Evolutionary conservation across 140 eudicot genomes (phyloP).

Genomic region (Oenanthe javanica): DNA sequence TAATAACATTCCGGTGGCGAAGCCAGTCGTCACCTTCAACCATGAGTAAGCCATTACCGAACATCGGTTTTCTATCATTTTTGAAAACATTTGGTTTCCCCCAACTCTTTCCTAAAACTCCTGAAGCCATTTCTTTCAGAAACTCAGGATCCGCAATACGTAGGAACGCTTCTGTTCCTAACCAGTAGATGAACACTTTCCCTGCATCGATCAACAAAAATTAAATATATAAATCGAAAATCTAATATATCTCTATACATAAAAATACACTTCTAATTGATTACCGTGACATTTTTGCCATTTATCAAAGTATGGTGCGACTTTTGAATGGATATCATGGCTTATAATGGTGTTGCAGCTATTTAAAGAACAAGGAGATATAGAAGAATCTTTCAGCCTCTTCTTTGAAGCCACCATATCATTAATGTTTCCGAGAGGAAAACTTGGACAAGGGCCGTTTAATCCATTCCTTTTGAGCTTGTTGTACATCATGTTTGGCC

Average conservation of each 20-base stretch:
- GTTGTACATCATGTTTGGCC: slow-evolving; percentile 43
- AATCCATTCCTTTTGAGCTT: slow-evolving; percentile 61
- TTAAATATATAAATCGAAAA: not conserved
- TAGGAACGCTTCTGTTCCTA: slow-evolving; percentile 87
- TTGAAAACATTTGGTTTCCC: slow-evolving; percentile 85
- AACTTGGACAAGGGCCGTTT: slow-evolving; percentile 72
- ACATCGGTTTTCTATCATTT: slow-evolving; percentile 77
- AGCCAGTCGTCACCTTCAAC: slow-evolving; percentile 94
- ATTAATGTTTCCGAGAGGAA: slow-evolving; percentile 66
- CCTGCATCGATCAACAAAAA: slow-evolving; percentile 41
- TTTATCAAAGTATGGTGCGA: slow-evolving; percentile 62
- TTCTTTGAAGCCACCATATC: slow-evolving; percentile 32
- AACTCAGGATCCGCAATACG: slow-evolving; percentile 81
- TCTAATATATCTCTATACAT: too few relatives aligned
- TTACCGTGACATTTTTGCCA: slow-evolving; percentile 76
- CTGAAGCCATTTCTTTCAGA: slow-evolving; percentile 51
- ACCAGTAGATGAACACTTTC: slow-evolving; percentile 81
- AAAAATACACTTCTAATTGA: too few relatives aligned
- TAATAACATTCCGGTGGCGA: slow-evolving; percentile 77
- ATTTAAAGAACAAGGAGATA: not conserved
- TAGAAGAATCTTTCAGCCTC: not conserved
- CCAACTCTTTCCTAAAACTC: slow-evolving; percentile 76
- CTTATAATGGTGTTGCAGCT: slow-evolving; percentile 17
- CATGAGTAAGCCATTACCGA: slow-evolving; percentile 81
- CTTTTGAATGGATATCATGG: slow-evolving; percentile 66